A percentile compares a stretch with the other conserved stretches of the same genome.
Evolutionary conservation across 768 basidiomycete species (phyloP).

Genomic region (Kwoniella sp.): DNA sequence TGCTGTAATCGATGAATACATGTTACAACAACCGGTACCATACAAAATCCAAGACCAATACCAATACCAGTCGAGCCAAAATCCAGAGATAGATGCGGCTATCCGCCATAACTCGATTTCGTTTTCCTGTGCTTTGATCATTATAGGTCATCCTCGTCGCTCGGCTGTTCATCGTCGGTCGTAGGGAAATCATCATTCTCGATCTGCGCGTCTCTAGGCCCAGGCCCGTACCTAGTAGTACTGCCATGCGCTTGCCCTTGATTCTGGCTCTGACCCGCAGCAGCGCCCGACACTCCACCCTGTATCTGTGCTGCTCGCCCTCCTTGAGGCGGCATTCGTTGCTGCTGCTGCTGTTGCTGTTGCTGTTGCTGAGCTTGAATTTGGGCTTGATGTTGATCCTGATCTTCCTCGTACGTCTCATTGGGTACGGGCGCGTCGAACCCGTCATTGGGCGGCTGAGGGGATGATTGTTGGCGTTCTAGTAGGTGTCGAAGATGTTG

Average conservation of each 20-base stretch:
- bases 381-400: constrained; percentile 9
- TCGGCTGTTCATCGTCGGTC: neutral
- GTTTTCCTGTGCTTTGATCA: neutral
- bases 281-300: neutral
- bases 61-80: no score
- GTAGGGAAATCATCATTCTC: constrained; percentile 4
- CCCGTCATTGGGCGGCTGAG: constrained; percentile 30
- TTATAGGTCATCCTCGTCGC: constrained; percentile 5
- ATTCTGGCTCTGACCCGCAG: no score
- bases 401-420: constrained; percentile 41
- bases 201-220: neutral
- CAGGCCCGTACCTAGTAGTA: neutral
- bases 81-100: no score
- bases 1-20: neutral
- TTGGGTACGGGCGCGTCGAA: constrained; percentile 53
- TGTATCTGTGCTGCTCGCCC: neutral
- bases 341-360: neutral
- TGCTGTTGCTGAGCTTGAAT: constrained; percentile 1
- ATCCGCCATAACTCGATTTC: neutral
- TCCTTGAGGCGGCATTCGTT: no score
- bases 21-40: neutral
- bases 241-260: neutral
- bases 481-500: constrained; percentile 38
- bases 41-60: neutral
- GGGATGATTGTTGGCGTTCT: constrained; percentile 37